A percentile compares a stretch with the other conserved stretches of the same genome.
Evolutionary conservation across 2,329 filamentous ascomycete species (phyloP).

Genomic region (Scorias spongiosa): DNA sequence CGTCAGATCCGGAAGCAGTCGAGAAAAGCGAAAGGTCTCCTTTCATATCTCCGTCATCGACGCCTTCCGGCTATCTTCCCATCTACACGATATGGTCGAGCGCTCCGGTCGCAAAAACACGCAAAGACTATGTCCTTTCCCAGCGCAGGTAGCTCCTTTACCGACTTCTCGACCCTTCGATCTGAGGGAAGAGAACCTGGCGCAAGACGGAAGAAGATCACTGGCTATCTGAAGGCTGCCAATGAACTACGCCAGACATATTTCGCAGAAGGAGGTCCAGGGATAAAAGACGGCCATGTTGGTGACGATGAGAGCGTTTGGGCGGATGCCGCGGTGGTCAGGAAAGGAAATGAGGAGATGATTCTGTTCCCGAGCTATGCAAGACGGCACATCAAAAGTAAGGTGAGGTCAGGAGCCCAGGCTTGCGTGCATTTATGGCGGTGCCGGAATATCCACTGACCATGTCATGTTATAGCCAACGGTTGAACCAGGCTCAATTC

Average conservation of each 20-base stretch:
- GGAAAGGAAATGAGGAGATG: conserved; percentile 77
- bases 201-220: conserved; percentile 62
- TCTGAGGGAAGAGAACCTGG: conserved; percentile 43
- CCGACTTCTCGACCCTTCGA: conserved; percentile 17
- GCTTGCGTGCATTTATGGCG: not conserved
- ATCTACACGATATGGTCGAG: conserved; percentile 7
- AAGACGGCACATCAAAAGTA: conserved; percentile 47
- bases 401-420: conserved; percentile 25
- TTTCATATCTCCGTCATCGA: conserved; percentile 24
- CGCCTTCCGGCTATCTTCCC: conserved; percentile 4
- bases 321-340: conserved; percentile 67
- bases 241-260: conserved; percentile 58
- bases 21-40: conserved; percentile 25
- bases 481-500: conserved; percentile 22
- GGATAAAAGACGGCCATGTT: conserved; percentile 21
- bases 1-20: conserved; percentile 17
- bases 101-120: conserved; percentile 6
- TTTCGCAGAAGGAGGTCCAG: conserved; percentile 9
- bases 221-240: conserved; percentile 54
- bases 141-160: conserved; percentile 19
- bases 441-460: not conserved
- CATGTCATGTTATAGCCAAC: conserved; percentile 11
- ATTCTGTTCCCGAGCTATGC: conserved; percentile 91
- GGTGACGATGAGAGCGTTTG: conserved; percentile 53
- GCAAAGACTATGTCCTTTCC: conserved; percentile 7